Percentiles rank a stretch among this genome's conserved stretches.
These are phyloP conservation scores for Streptanthus diversifolius DNA, from an alignment of 345 rosid species.

Conservation along the genomic window DNA sequence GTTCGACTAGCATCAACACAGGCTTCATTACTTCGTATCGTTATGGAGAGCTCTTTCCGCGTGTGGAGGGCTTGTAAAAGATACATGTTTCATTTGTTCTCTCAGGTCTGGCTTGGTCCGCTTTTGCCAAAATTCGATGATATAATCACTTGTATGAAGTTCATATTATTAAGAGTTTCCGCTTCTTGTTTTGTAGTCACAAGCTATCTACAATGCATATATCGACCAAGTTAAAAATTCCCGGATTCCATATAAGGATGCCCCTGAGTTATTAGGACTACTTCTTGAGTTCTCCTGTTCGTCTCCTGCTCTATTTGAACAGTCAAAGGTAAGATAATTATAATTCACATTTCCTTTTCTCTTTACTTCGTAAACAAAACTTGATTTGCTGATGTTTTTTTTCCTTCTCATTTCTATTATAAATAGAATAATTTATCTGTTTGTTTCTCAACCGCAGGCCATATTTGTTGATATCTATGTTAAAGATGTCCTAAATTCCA, in stretches of 20 bases:
- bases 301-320: conserved; percentile 50
- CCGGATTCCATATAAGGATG: conserved; percentile 67
- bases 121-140: not conserved
- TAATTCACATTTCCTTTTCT: not conserved
- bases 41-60: conserved; percentile 64
- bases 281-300: conserved; percentile 65
- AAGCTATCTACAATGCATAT: conserved; percentile 54
- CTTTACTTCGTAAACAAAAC: not conserved
- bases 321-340: conserved; percentile 53
- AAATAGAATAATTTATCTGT: not conserved
- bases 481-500: conserved; percentile 73
- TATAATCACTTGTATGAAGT: not conserved
- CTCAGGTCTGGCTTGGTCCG: conserved; percentile 50
- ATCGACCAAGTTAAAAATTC: conserved; percentile 58
- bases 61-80: conserved; percentile 71
- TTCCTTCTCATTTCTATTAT: not conserved
- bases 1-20: conserved; percentile 73
- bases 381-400: not conserved
- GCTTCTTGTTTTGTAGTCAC: conserved; percentile 49
- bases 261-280: conserved; percentile 62
- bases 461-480: conserved; percentile 73
- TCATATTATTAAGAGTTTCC: not conserved
- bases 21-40: conserved; percentile 55
- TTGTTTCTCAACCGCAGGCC: conserved; percentile 27
- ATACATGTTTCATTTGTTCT: conserved; percentile 63